A percentile compares a stretch with the other conserved stretches of the same genome.
Conservation (phyloP, 2,329 filamentous ascomycete genomes). For the Sarocladium kiliense region DNA sequence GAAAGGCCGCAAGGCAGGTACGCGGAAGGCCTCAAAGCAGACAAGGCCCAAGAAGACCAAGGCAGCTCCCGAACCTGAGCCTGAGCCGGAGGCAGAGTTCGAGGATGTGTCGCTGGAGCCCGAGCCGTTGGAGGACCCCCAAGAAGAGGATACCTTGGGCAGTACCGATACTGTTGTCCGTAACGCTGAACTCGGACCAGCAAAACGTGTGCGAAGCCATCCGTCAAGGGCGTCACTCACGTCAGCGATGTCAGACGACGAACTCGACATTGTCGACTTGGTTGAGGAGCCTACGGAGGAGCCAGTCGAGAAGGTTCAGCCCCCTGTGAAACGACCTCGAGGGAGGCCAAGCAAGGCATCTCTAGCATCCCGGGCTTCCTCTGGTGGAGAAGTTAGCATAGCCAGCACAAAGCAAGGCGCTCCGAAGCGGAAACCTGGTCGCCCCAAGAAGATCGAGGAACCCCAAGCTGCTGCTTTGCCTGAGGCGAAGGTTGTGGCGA, state of each 20-base stretch:
- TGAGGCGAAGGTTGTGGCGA: not conserved
- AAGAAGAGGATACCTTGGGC: conserved; percentile 32
- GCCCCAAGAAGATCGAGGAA: conserved; percentile 25
- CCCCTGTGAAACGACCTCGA: not conserved
- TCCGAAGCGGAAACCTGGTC: conserved; percentile 24
- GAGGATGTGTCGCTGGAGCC: conserved; percentile 20
- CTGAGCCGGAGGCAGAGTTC: conserved; percentile 15
- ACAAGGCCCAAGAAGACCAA: conserved; percentile 41
- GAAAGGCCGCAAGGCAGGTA: conserved; percentile 48
- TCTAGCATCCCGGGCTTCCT: conserved; percentile 19
- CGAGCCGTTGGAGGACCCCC: conserved; percentile 14
- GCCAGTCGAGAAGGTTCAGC: not conserved
- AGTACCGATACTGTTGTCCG: conserved; percentile 39
- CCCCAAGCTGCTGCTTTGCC: not conserved
- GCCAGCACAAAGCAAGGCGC: conserved; percentile 10
- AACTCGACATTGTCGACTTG: not conserved
- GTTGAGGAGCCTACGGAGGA: conserved; percentile 1
- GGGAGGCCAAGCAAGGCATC: conserved; percentile 24
- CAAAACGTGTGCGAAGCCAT: not conserved
- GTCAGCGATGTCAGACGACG: not conserved
- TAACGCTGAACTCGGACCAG: conserved; percentile 19
- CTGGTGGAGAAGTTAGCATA: conserved; percentile 7
- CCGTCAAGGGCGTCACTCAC: conserved; percentile 4
- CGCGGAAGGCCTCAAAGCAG: conserved; percentile 48
- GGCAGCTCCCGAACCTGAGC: conserved; percentile 16